Conservation (phyloP, 192 early-diverging fungal genomes). For the Linnemannia hyalina region DNA sequence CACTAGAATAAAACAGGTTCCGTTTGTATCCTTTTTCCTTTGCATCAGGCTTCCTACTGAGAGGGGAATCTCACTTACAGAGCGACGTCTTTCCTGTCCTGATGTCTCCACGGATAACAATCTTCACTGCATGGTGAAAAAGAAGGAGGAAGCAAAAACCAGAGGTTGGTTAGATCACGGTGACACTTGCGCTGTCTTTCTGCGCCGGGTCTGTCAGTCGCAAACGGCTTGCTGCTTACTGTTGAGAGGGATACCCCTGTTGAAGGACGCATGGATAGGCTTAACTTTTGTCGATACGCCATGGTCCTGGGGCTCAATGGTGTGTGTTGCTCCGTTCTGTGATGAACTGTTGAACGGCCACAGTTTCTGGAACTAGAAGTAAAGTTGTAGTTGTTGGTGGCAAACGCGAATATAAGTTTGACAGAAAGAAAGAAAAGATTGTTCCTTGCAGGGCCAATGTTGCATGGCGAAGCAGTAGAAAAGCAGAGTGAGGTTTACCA, state of each 20-base stretch:
- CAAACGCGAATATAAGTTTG: not conserved
- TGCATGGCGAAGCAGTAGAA: not conserved
- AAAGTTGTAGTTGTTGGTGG: not conserved
- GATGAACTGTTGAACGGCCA: slow-evolving; percentile 46
- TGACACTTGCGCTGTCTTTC: not conserved
- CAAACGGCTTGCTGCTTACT: slow-evolving; percentile 20
- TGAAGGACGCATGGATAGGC: slow-evolving; percentile 53
- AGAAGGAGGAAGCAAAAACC: not conserved
- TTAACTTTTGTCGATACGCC: slow-evolving; percentile 49
- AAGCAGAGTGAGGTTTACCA: slow-evolving; percentile 6
- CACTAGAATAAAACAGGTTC: not conserved
- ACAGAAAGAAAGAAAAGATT: not conserved
- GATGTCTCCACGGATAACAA: slow-evolving; percentile 70
- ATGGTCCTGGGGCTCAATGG: slow-evolving; percentile 33
- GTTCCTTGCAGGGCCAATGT: not conserved
- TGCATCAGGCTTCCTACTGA: not conserved
- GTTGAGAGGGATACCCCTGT: slow-evolving; percentile 49
- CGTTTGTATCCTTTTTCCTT: not conserved
- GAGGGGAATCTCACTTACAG: slow-evolving; percentile 52
- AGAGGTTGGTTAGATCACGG: not conserved
- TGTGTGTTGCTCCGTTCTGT: slow-evolving; percentile 7
- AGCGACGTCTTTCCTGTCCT: slow-evolving; percentile 68
- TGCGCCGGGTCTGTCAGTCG: not conserved
- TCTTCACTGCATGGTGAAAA: slow-evolving; percentile 61
- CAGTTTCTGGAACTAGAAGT: slow-evolving; percentile 45